A percentile compares a stretch with the other conserved stretches of the same genome.
These are phyloP conservation scores for Vitis rupestris DNA, from an alignment of 164 flowering plant species.

Conservation along the genomic window DNA sequence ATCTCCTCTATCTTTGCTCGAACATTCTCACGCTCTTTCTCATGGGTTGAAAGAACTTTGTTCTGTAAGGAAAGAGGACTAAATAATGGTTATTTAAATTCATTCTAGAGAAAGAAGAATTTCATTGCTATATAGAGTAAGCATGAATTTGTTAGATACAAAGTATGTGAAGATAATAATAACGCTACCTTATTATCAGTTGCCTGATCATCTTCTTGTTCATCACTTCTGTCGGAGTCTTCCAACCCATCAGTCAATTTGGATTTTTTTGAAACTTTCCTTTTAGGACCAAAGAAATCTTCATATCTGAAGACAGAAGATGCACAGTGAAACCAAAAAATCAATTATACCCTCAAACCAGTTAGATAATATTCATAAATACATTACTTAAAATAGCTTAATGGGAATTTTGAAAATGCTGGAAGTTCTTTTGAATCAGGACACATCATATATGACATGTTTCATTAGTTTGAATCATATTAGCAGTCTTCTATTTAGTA, in stretches of 20 bases:
- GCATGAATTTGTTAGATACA: too few relatives aligned
- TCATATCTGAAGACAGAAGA: slow-evolving; percentile 50
- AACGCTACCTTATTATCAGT: slow-evolving; percentile 24
- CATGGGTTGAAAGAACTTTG: slow-evolving; percentile 75
- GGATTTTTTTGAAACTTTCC: slow-evolving; percentile 34
- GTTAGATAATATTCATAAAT: too few relatives aligned
- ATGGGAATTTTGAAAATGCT: too few relatives aligned
- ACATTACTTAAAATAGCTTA: too few relatives aligned
- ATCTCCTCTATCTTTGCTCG: slow-evolving; percentile 62
- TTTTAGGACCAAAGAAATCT: slow-evolving; percentile 67
- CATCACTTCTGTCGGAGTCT: slow-evolving; percentile 28
- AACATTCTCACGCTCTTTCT: slow-evolving; percentile 53
- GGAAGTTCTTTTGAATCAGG: too few relatives aligned
- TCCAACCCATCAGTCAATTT: slow-evolving; percentile 33
- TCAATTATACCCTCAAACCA: too few relatives aligned
- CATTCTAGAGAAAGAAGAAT: neutral
- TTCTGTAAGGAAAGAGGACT: slow-evolving; percentile 29
- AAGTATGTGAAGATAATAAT: neutral
- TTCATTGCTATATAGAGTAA: neutral
- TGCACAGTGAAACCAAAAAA: neutral
- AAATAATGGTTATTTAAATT: neutral
- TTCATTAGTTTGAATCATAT: too few relatives aligned
- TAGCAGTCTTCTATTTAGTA: too few relatives aligned
- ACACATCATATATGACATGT: too few relatives aligned
- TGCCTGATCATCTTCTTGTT: slow-evolving; percentile 24